Evolutionary conservation across 164 flowering plant genomes (phyloP).

Genomic region (Berberis thunbergii): DNA sequence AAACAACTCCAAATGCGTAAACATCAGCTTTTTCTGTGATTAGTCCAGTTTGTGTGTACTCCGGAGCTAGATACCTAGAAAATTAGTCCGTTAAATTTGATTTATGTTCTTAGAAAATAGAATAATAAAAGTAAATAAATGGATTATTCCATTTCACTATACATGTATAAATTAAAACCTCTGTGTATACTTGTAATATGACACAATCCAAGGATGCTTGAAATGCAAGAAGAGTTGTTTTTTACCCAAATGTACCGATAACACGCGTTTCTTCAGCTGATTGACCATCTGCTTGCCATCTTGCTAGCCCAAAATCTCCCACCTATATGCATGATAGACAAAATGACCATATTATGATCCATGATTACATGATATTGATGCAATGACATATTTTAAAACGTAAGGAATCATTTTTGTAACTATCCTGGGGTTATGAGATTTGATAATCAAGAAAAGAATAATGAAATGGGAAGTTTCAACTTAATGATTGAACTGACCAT

Average conservation of each 20-base stretch:
- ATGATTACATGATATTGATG: background rate
- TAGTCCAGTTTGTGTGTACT: slow-evolving; percentile 28
- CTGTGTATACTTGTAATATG: background rate
- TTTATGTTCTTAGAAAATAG: too few species aligned
- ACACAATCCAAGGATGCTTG: background rate
- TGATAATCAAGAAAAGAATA: background rate
- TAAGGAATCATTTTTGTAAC: too few species aligned
- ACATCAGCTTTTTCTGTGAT: slow-evolving; percentile 41
- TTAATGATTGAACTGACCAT: slow-evolving; percentile 19
- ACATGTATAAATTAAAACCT: background rate
- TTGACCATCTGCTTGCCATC: slow-evolving; percentile 30
- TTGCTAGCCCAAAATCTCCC: slow-evolving; percentile 16
- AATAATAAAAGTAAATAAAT: too few species aligned
- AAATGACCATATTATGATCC: too few species aligned
- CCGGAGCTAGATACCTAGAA: slow-evolving; percentile 36
- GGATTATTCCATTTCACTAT: background rate
- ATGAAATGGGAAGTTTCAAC: background rate
- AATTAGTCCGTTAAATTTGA: background rate
- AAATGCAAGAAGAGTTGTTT: background rate
- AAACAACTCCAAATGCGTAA: slow-evolving; percentile 35
- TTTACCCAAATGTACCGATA: slow-evolving; percentile 36
- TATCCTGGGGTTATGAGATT: background rate
- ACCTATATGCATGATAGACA: slow-evolving; percentile 15
- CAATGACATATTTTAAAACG: too few species aligned
- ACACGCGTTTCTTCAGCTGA: slow-evolving; percentile 27